phyloP scores from a whole-genome alignment of 768 basidiomycete genomes.

The Boletus sp. region DNA sequence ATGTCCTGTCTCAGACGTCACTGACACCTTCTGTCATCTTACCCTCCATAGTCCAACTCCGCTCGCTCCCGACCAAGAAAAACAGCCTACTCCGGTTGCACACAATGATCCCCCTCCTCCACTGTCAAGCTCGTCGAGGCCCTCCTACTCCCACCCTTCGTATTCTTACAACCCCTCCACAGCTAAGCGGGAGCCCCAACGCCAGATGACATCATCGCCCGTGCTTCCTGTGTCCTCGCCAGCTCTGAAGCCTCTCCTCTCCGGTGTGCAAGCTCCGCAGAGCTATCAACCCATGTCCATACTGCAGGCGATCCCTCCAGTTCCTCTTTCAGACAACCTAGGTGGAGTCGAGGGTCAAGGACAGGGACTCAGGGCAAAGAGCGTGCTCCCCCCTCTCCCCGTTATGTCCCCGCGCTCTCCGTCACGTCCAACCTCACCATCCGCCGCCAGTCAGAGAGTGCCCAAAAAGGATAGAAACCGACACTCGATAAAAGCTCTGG shows the following conservation, averaged over 20 bases:
- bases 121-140: conserved; percentile 9
- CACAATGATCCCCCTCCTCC: conserved; percentile 26
- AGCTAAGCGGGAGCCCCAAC: conserved; percentile 14
- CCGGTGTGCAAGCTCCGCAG: conserved; percentile 14
- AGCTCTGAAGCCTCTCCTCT: conserved; percentile 11
- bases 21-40: too few relatives aligned
- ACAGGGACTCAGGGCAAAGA: conserved; percentile 7
- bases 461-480: too few relatives aligned
- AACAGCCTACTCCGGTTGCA: too few relatives aligned
- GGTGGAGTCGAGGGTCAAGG: conserved; percentile 16
- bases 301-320: conserved; percentile 13
- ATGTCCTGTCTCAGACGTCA: too few relatives aligned
- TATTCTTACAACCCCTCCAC: conserved; percentile 10
- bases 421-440: too few relatives aligned
- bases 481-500: too few relatives aligned
- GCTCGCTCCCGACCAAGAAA: too few relatives aligned
- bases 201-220: conserved; percentile 14
- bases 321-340: background rate
- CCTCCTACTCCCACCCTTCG: conserved; percentile 15
- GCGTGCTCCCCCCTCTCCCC: background rate
- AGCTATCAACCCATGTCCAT: conserved; percentile 22
- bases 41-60: too few relatives aligned
- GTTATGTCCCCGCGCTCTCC: too few relatives aligned
- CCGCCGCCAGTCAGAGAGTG: too few relatives aligned
- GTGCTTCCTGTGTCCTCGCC: conserved; percentile 1